A percentile compares a stretch with the other conserved stretches of the same genome.
These are phyloP conservation scores for Tricholoma terreum DNA, from an alignment of 768 basidiomycete species.

Conservation along the genomic window DNA sequence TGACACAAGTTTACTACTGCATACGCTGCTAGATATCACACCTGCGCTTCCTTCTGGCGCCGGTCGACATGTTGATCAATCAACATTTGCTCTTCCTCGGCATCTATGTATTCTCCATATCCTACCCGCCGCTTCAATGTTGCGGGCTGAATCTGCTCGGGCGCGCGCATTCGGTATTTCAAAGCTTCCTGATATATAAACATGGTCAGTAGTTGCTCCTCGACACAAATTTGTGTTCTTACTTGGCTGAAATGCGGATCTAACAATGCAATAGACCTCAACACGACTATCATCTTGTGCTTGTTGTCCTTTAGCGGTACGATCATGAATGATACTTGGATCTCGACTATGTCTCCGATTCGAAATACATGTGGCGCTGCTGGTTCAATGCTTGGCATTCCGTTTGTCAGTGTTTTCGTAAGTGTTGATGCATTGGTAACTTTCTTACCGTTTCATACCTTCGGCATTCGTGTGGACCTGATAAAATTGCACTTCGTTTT, in stretches of 20 bases:
- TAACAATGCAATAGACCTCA: constrained; percentile 12
- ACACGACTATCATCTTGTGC: constrained; percentile 9
- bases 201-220: background rate
- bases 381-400: background rate
- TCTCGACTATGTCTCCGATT: constrained; percentile 15
- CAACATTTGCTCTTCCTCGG: background rate
- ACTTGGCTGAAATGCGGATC: constrained; percentile 12
- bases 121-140: background rate
- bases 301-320: constrained; percentile 11
- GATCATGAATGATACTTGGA: constrained; percentile 9
- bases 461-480: background rate
- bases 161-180: background rate
- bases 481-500: constrained; percentile 6
- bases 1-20: too few relatives aligned
- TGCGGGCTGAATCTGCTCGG: background rate
- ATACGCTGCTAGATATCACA: background rate
- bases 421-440: background rate
- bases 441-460: constrained; percentile 1
- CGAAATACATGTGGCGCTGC: constrained; percentile 7
- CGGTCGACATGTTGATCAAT: background rate
- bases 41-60: background rate
- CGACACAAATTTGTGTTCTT: background rate
- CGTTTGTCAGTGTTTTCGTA: background rate
- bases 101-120: background rate
- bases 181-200: background rate